Base-by-base conservation (phyloP, 257 asterid genomes). In the Echites panduratus region DNA sequence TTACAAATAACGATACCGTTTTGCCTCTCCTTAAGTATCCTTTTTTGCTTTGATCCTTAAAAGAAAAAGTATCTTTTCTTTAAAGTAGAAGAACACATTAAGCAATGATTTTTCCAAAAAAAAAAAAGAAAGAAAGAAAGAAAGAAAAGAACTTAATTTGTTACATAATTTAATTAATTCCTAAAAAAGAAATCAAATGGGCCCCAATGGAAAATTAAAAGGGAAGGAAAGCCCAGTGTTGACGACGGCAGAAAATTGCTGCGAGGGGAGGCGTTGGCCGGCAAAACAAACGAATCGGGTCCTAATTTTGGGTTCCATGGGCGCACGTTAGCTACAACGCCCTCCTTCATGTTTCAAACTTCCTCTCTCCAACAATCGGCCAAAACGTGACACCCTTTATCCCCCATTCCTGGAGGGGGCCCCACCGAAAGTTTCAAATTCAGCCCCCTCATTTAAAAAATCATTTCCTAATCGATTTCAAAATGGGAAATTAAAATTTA, bases 321-420 rank as follows among this genome's bases (percentile, higher is more conserved):
- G 86, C 81, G 87, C 84, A 84, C 82, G 86, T 84, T 38, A 38
- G 29, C 24, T 7, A 19, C 68, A 1, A 35, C 81, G 70, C 84
- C 72, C 77, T 62, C 79, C 75, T 45, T 38, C 68, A 63, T 44
- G 73, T 79, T 86, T 81, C 88, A 85, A 86, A 83, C 9, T 69
- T 49, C 44, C 70, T 71, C 49, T 11, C 5, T 41, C n/a, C 52
- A 57, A 41, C 38, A 27, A 67, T 48, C 43, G 64, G 29, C 78
- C n/a, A 22, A 49, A 71, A 72, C 81, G 83, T 75, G 82, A 77
- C 43, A 50, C 78, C 78, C 72, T 80, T 13, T 35, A 27, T 76
- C 71, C 17, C 32, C 24, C 9, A 48, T 19, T 1, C 20, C 19
- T 13, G 8, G 40, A 13, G 66, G 5, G 47, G 81, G 78, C 24